phyloP scores from a whole-genome alignment of 2,329 filamentous ascomycete genomes.

The Hypoxylon sp. region DNA sequence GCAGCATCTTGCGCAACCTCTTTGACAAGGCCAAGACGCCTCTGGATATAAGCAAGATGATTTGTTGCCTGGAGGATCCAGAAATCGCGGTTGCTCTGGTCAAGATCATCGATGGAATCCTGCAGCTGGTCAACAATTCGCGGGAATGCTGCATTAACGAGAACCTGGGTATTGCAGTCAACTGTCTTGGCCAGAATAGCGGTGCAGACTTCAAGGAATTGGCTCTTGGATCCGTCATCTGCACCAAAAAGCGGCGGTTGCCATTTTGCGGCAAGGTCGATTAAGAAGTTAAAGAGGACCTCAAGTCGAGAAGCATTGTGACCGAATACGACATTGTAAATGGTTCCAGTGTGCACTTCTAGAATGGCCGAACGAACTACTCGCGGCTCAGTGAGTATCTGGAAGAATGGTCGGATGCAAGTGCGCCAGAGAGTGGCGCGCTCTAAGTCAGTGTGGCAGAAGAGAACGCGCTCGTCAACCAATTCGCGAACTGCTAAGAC shows the following conservation, averaged over 20 bases:
- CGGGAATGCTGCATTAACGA: constrained; percentile 17
- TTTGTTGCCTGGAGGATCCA: constrained; percentile 31
- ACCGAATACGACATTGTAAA: constrained; percentile 36
- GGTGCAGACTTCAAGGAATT: constrained; percentile 35
- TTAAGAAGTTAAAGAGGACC: constrained; percentile 31
- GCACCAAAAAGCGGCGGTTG: constrained; percentile 2
- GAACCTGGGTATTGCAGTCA: constrained; percentile 30
- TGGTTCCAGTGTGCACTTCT: constrained; percentile 28
- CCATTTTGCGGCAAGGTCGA: constrained; percentile 32
- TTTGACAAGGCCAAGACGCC: constrained; percentile 23
- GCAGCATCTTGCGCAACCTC: background rate
- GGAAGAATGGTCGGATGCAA: constrained; percentile 36
- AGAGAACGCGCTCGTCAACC: constrained; percentile 29
- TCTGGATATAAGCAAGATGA: constrained; percentile 33
- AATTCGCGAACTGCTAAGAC: constrained; percentile 30
- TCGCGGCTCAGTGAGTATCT: constrained; percentile 35
- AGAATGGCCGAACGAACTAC: constrained; percentile 35
- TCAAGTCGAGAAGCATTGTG: constrained; percentile 30
- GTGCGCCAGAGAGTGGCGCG: constrained; percentile 28
- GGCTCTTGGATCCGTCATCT: constrained; percentile 24
- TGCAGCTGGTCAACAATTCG: constrained; percentile 21
- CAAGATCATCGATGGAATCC: constrained; percentile 18
- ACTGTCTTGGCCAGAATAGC: constrained; percentile 27
- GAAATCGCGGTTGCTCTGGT: constrained; percentile 12
- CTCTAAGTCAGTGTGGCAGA: constrained; percentile 12